Conservation (phyloP, 2,329 filamentous ascomycete species). For the Fusarium protoensiforme region DNA sequence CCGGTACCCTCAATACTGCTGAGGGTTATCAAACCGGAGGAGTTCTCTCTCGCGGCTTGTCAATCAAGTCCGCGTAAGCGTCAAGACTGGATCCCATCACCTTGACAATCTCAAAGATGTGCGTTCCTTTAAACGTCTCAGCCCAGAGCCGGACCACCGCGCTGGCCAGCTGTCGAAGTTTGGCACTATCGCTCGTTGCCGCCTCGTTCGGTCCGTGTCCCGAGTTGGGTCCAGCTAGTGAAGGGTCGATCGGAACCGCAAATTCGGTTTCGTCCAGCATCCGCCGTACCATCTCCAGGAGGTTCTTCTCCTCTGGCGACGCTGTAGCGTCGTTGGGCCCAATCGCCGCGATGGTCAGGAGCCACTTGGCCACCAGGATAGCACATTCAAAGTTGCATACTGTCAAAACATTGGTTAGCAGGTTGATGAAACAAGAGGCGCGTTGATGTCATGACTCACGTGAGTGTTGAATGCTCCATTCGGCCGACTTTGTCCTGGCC, state of each 20-base stretch:
- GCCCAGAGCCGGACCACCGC: conserved; percentile 71
- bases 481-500: conserved; percentile 68
- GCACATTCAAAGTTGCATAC: conserved; percentile 73
- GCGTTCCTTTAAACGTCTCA: conserved; percentile 70
- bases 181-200: conserved; percentile 59
- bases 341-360: conserved; percentile 65
- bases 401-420: conserved; percentile 30
- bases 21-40: conserved; percentile 36
- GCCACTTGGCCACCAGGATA: conserved; percentile 69
- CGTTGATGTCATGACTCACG: conserved; percentile 53
- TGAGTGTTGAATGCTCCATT: conserved; percentile 73
- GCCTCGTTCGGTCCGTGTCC: conserved; percentile 55
- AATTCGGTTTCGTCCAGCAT: conserved; percentile 73
- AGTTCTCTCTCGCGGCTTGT: conserved; percentile 63
- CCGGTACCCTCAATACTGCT: conserved; percentile 18
- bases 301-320: conserved; percentile 63
- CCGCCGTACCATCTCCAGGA: conserved; percentile 66
- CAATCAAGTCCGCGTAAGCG: conserved; percentile 66
- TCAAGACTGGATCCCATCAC: conserved; percentile 68
- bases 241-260: conserved; percentile 68
- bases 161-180: conserved; percentile 65
- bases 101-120: conserved; percentile 70
- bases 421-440: not conserved
- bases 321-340: conserved; percentile 61
- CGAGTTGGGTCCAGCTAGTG: conserved; percentile 55